A percentile compares a stretch with the other conserved stretches of the same genome.
phyloP scores from a whole-genome alignment of 2,329 filamentous ascomycete genomes.

The Parastagonospora nodorum region DNA sequence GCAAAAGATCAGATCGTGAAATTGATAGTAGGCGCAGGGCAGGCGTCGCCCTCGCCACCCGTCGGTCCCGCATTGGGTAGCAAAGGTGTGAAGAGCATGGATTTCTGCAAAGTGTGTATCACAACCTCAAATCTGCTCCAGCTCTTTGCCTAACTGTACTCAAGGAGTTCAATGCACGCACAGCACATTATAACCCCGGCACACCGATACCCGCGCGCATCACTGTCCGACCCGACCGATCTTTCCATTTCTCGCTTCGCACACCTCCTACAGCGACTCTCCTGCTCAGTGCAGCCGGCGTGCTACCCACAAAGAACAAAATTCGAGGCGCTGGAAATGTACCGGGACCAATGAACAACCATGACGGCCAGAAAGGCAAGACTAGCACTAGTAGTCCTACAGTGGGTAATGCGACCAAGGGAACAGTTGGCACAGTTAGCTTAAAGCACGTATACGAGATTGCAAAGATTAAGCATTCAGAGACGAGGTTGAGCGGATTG shows the following conservation, averaged over 20 bases:
- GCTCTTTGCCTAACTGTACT: background rate
- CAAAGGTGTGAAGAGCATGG: conserved; percentile 99
- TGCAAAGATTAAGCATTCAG: conserved; percentile 83
- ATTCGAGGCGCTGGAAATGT: conserved; percentile 70
- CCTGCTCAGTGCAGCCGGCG: conserved; percentile 80
- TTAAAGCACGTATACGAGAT: conserved; percentile 98
- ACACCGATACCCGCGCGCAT: conserved; percentile 90
- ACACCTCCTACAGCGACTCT: conserved; percentile 94
- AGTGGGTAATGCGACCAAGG: conserved; percentile 67
- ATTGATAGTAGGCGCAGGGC: conserved; percentile 94
- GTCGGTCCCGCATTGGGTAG: conserved; percentile 95
- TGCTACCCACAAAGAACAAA: conserved; percentile 75
- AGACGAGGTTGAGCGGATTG: conserved; percentile 64
- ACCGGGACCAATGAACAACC: conserved; percentile 51
- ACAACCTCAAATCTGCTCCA: background rate
- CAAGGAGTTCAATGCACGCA: conserved; percentile 96
- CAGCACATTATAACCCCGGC: conserved; percentile 78
- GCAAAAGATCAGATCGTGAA: conserved; percentile 72
- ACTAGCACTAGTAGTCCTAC: conserved; percentile 38
- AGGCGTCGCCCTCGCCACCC: conserved; percentile 91
- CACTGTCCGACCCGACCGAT: conserved; percentile 88
- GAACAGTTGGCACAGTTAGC: conserved; percentile 81
- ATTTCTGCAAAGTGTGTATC: conserved; percentile 90
- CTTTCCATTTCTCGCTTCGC: conserved; percentile 90
- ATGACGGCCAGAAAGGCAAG: conserved; percentile 46